phyloP scores from a whole-genome alignment of 176 grass and related monocot species.

The Rhynchospora pubera region DNA sequence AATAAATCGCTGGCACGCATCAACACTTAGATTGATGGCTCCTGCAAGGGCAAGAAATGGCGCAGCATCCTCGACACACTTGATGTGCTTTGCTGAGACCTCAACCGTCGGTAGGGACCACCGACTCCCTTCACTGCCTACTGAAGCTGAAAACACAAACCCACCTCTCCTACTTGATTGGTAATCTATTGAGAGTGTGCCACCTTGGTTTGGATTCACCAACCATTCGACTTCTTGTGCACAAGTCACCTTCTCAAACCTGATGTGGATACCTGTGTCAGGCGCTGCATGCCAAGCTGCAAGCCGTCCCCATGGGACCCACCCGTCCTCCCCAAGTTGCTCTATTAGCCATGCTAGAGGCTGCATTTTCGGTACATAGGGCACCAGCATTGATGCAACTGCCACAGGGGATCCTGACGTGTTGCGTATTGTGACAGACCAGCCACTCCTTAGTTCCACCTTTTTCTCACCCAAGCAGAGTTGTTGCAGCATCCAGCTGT shows the following conservation, averaged over 20 bases:
- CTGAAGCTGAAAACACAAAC: neutral
- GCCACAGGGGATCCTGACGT: neutral
- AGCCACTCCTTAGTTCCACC: slow-evolving; percentile 7
- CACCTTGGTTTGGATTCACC: slow-evolving; percentile 1
- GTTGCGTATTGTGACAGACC: slow-evolving; percentile 3
- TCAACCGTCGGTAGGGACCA: slow-evolving; percentile 43
- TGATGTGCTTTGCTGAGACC: slow-evolving; percentile 52
- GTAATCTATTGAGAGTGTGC: slow-evolving; percentile 2
- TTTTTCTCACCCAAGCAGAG: neutral
- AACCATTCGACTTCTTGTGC: neutral
- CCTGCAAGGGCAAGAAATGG: slow-evolving; percentile 60
- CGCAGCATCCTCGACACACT: slow-evolving; percentile 62
- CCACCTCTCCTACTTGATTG: neutral
- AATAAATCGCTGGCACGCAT: slow-evolving; percentile 63
- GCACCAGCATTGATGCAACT: neutral
- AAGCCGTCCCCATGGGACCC: neutral
- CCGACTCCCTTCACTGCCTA: neutral
- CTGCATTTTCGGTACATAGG: neutral
- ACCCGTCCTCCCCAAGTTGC: neutral
- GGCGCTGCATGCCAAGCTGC: neutral
- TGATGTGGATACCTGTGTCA: neutral
- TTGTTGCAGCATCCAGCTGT: neutral
- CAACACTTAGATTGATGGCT: slow-evolving; percentile 61
- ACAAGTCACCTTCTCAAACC: neutral
- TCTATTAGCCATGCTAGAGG: slow-evolving; percentile 3